Conservation (phyloP, 208 protist species). For the Acanthamoeba sp. region DNA sequence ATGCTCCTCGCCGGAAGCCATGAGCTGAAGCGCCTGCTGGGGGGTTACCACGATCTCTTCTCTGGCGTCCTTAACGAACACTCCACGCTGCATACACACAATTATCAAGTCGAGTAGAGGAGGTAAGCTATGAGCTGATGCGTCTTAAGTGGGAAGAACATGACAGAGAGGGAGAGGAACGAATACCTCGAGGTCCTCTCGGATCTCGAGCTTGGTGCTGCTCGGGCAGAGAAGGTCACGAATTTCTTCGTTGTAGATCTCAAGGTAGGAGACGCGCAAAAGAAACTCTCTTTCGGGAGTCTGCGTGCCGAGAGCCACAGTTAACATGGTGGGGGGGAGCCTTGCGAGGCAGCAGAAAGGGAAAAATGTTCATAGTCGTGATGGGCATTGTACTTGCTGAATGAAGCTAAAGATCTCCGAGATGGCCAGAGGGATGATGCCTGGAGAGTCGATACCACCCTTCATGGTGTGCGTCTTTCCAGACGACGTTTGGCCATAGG, state of each 20-base stretch:
- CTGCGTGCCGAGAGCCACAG: constrained; percentile 25
- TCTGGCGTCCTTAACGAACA: constrained; percentile 80
- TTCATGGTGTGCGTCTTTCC: constrained; percentile 92
- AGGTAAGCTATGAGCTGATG: no score
- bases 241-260: constrained; percentile 92
- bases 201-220: constrained; percentile 84
- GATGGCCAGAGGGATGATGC: constrained; percentile 87
- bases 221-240: constrained; percentile 86
- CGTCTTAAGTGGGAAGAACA: no score
- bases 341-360: neutral
- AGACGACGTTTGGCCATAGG: constrained; percentile 90
- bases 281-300: constrained; percentile 86
- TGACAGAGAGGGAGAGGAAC: neutral
- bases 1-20: constrained; percentile 77
- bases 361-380: no score
- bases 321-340: neutral
- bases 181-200: constrained; percentile 78
- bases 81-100: constrained; percentile 72
- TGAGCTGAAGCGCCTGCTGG: constrained; percentile 76
- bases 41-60: constrained; percentile 80
- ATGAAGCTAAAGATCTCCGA: constrained; percentile 83
- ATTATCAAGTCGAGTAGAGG: no score
- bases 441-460: constrained; percentile 77
- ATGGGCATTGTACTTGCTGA: constrained; percentile 72
- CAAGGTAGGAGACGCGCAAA: constrained; percentile 90